Conservation (phyloP, 208 protist species). For the Trypanosoma avium region DNA sequence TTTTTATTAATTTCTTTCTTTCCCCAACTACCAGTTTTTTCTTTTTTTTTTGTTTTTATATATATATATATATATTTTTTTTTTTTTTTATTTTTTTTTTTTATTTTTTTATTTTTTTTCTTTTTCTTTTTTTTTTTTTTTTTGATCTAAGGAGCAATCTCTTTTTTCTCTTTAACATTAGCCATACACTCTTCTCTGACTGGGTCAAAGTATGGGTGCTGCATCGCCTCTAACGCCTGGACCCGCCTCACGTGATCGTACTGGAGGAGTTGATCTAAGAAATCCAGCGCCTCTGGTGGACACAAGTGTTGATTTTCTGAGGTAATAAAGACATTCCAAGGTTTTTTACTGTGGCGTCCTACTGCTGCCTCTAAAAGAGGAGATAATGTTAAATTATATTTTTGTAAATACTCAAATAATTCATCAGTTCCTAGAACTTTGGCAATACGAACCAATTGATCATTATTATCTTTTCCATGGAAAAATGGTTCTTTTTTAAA, state of each 20-base stretch:
- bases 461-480: slow-evolving; percentile 98
- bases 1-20: slow-evolving; percentile 2
- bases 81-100: neutral
- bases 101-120: neutral
- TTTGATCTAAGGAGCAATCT: neutral
- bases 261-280: slow-evolving; percentile 97
- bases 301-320: slow-evolving; percentile 96
- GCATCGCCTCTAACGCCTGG: slow-evolving; percentile 98
- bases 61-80: neutral
- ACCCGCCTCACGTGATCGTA: slow-evolving; percentile 98
- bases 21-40: neutral
- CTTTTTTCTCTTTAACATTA: slow-evolving; percentile 9
- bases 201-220: slow-evolving; percentile 98
- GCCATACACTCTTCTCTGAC: slow-evolving; percentile 56
- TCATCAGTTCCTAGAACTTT: slow-evolving; percentile 98
- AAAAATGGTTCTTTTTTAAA: slow-evolving; percentile 99
- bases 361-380: slow-evolving; percentile 90
- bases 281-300: slow-evolving; percentile 97
- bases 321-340: slow-evolving; percentile 94
- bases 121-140: neutral
- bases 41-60: neutral
- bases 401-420: slow-evolving; percentile 95
- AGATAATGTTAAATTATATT: slow-evolving; percentile 96
- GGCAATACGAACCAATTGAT: slow-evolving; percentile 98
- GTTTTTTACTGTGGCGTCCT: slow-evolving; percentile 85